phyloP scores from a whole-genome alignment of 2,329 filamentous ascomycete species.

The Knufia fluminis region DNA sequence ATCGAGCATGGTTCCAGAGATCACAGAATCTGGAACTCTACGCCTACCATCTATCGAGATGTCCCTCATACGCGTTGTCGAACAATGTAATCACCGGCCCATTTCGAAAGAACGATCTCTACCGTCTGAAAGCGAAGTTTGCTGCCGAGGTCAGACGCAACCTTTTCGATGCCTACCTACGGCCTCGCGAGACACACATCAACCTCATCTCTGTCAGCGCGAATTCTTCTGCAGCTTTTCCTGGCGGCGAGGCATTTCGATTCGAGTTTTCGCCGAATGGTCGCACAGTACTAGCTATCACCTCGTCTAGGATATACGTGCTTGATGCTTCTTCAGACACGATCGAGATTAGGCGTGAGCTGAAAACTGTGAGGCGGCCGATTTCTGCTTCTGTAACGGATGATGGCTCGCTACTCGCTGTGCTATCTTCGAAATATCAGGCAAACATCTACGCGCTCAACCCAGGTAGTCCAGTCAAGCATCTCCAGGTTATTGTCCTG shows the following conservation, averaged over 20 bases:
- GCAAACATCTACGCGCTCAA: conserved; percentile 75
- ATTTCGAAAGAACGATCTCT: conserved; percentile 41
- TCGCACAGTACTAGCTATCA: conserved; percentile 67
- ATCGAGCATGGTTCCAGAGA: conserved; percentile 35
- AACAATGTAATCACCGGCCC: conserved; percentile 28
- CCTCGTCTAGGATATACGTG: conserved; percentile 75
- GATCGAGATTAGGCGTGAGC: conserved; percentile 61
- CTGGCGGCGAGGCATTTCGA: conserved; percentile 75
- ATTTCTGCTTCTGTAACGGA: conserved; percentile 70
- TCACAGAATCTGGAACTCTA: conserved; percentile 38
- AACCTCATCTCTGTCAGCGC: conserved; percentile 76
- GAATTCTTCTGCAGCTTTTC: conserved; percentile 69
- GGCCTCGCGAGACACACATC: conserved; percentile 61
- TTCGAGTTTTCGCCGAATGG: conserved; percentile 71
- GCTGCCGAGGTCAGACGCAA: conserved; percentile 64
- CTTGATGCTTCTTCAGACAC: conserved; percentile 56
- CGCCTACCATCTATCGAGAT: conserved; percentile 37
- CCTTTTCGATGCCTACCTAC: conserved; percentile 65
- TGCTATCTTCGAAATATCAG: conserved; percentile 72
- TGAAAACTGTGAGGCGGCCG: conserved; percentile 69
- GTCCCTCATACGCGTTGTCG: conserved; percentile 33
- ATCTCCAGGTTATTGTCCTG: conserved; percentile 65
- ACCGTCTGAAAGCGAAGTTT: conserved; percentile 56
- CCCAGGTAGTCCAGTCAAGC: conserved; percentile 50
- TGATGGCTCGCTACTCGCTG: conserved; percentile 64